phyloP scores from a whole-genome alignment of 768 basidiomycete species.

The Kwoniella europaea region DNA sequence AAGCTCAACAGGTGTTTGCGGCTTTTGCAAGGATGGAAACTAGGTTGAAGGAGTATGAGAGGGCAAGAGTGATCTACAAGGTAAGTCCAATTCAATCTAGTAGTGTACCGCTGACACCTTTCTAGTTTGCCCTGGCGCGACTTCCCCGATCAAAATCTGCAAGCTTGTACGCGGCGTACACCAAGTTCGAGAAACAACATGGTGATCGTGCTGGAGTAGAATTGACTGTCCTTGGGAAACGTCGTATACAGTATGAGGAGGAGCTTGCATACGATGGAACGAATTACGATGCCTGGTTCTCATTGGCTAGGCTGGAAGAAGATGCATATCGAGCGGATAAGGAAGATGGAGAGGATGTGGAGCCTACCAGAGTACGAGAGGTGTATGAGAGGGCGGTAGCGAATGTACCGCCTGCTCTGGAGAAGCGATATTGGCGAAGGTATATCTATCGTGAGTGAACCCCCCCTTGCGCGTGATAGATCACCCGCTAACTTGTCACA shows the following conservation, averaged over 20 bases:
- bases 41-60: slow-evolving; percentile 91
- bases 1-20: slow-evolving; percentile 86
- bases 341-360: slow-evolving; percentile 64
- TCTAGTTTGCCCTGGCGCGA: slow-evolving; percentile 89
- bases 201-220: slow-evolving; percentile 87
- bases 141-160: slow-evolving; percentile 91
- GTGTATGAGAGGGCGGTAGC: slow-evolving; percentile 94
- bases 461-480: not conserved
- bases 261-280: slow-evolving; percentile 87
- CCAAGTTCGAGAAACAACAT: slow-evolving; percentile 97
- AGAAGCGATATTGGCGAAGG: slow-evolving; percentile 75
- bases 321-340: slow-evolving; percentile 75
- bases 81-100: slow-evolving; percentile 60
- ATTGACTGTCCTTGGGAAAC: slow-evolving; percentile 91
- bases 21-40: slow-evolving; percentile 98
- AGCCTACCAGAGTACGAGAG: slow-evolving; percentile 75
- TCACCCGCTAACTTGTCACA: not conserved
- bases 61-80: slow-evolving; percentile 96
- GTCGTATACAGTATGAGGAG: slow-evolving; percentile 98
- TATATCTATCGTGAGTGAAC: slow-evolving; percentile 57
- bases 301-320: slow-evolving; percentile 91
- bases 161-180: slow-evolving; percentile 82
- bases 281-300: slow-evolving; percentile 99
- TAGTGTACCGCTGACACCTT: not conserved
- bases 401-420: slow-evolving; percentile 89